Percentiles rank a stretch among this genome's conserved stretches.
phyloP scores from a whole-genome alignment of 139 green algal species.

The Closterium sp. region DNA sequence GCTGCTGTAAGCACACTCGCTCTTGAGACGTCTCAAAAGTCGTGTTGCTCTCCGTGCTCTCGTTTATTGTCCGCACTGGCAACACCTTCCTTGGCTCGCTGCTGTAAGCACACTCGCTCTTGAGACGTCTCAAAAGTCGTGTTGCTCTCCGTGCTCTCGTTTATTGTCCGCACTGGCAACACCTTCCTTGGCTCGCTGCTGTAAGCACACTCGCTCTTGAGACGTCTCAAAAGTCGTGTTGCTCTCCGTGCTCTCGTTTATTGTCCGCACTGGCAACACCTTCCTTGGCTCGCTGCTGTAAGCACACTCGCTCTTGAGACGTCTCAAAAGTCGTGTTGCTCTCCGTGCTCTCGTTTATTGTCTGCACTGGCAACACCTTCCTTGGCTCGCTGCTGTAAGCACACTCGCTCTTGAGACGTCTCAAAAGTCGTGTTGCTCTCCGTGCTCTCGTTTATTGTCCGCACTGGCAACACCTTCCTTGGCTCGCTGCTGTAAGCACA shows the following conservation, averaged over 20 bases:
- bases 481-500: slow-evolving; percentile 83
- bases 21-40: too few species aligned
- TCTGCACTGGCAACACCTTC: slow-evolving; percentile 86
- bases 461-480: slow-evolving; percentile 86
- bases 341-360: slow-evolving; percentile 58
- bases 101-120: slow-evolving; percentile 69
- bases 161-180: slow-evolving; percentile 80
- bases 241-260: too few species aligned
- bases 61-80: slow-evolving; percentile 72
- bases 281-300: too few species aligned
- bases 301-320: too few species aligned
- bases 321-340: too few species aligned
- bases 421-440: slow-evolving; percentile 58
- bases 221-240: slow-evolving; percentile 55
- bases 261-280: too few species aligned
- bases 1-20: too few species aligned
- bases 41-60: slow-evolving; percentile 12
- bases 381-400: slow-evolving; percentile 87
- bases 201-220: slow-evolving; percentile 62
- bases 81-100: slow-evolving; percentile 90
- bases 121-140: too few species aligned
- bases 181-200: slow-evolving; percentile 88
- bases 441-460: slow-evolving; percentile 62
- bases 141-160: slow-evolving; percentile 52
- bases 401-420: background rate